phyloP scores from a whole-genome alignment of 345 rosid species.

The Salix brachista region DNA sequence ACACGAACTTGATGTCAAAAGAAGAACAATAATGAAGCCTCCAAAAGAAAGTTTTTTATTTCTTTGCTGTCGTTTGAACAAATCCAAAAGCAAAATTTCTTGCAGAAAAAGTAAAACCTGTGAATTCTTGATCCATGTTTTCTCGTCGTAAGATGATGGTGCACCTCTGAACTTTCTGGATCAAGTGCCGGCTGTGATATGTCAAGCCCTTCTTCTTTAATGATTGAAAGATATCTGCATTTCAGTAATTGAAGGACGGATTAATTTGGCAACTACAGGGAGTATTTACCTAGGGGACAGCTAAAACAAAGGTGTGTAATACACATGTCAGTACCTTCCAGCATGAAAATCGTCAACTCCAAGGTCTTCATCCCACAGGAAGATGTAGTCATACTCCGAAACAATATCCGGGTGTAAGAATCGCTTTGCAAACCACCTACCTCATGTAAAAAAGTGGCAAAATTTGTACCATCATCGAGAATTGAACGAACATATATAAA shows the following conservation, averaged over 20 bases:
- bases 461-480: background rate
- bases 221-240: slow-evolving; percentile 59
- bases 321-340: slow-evolving; percentile 28
- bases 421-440: slow-evolving; percentile 92
- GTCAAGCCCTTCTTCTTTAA: slow-evolving; percentile 69
- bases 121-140: slow-evolving; percentile 45
- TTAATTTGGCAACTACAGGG: too few species aligned
- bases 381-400: slow-evolving; percentile 44
- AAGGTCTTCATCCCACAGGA: slow-evolving; percentile 70
- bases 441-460: background rate
- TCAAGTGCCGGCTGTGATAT: slow-evolving; percentile 89
- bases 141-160: slow-evolving; percentile 59
- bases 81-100: background rate
- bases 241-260: background rate
- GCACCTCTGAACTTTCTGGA: slow-evolving; percentile 47
- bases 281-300: too few species aligned
- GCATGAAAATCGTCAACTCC: slow-evolving; percentile 46
- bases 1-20: too few species aligned
- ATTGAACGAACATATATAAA: background rate
- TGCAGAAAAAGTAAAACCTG: slow-evolving; percentile 35
- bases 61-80: background rate
- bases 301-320: too few species aligned
- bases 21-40: too few species aligned
- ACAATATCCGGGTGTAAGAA: slow-evolving; percentile 64
- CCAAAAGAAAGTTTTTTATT: too few species aligned